A percentile compares a stretch with the other conserved stretches of the same genome.
Evolutionary conservation across 208 protist genomes (phyloP).

Genomic region (Trypanosoma rangeli): DNA sequence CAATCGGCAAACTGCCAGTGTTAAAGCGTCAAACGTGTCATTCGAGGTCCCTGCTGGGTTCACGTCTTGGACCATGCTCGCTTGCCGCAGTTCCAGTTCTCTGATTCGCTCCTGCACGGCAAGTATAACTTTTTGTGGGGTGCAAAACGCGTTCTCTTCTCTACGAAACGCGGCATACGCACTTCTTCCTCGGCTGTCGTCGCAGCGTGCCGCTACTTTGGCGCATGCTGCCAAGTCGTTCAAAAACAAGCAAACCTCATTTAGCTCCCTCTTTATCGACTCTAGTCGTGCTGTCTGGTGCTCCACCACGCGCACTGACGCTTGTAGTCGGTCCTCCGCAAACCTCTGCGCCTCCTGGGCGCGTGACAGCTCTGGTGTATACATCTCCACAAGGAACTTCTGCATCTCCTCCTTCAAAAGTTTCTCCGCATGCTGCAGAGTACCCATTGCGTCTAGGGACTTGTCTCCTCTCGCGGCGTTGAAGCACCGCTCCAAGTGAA

Average conservation of each 20-base stretch:
- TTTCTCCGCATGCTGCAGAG: not conserved
- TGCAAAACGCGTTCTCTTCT: not conserved
- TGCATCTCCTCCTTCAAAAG: conserved; percentile 4
- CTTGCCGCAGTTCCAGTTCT: not conserved
- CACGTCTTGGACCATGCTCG: not conserved
- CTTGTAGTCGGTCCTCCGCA: conserved; percentile 3
- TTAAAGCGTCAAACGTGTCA: conserved; percentile 12
- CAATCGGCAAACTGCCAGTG: conserved; percentile 10
- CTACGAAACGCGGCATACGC: not conserved
- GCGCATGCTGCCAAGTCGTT: conserved; percentile 4
- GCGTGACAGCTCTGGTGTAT: not conserved
- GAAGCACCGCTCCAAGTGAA: conserved; percentile 8
- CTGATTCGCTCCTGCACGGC: not conserved
- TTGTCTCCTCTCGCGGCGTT: not conserved
- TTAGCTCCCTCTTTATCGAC: not conserved
- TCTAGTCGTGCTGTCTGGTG: not conserved
- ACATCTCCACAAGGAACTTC: not conserved
- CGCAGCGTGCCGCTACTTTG: conserved; percentile 7
- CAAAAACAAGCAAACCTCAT: not conserved
- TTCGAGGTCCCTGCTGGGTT: not conserved
- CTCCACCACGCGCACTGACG: conserved; percentile 8
- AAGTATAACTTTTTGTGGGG: conserved; percentile 1
- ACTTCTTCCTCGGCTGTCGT: conserved; percentile 1
- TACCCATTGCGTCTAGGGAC: not conserved
- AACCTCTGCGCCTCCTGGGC: not conserved